Evolutionary conservation across 441 rosid genomes (phyloP).

Genomic region (Mallotus repandus): DNA sequence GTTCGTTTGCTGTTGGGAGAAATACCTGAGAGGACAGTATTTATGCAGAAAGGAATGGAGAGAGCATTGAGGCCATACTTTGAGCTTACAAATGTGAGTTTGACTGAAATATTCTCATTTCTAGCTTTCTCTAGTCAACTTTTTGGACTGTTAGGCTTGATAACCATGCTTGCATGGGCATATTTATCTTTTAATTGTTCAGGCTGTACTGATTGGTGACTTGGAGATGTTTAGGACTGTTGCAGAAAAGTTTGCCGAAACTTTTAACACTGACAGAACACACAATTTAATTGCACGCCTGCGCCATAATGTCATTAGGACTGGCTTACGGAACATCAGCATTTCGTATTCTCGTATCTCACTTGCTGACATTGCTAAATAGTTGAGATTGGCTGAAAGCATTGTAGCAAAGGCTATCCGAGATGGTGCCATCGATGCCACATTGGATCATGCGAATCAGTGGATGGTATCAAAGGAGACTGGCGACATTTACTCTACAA

Average conservation of each 20-base stretch:
- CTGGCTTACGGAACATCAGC: slow-evolving; percentile 71
- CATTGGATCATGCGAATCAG: slow-evolving; percentile 57
- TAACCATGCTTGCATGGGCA: not conserved
- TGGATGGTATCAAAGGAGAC: slow-evolving; percentile 79
- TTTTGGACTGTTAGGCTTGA: slow-evolving; percentile 2
- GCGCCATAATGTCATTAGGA: slow-evolving; percentile 76
- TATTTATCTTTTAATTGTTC: slow-evolving; percentile 18
- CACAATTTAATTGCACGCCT: slow-evolving; percentile 62
- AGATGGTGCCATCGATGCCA: slow-evolving; percentile 75
- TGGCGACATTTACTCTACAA: slow-evolving; percentile 75
- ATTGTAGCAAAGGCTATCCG: slow-evolving; percentile 69
- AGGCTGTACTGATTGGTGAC: slow-evolving; percentile 76
- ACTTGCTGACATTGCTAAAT: slow-evolving; percentile 64
- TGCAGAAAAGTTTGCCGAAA: slow-evolving; percentile 61
- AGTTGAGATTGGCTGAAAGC: slow-evolving; percentile 69
- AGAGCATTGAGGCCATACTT: slow-evolving; percentile 77
- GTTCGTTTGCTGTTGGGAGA: slow-evolving; percentile 68
- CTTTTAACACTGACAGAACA: slow-evolving; percentile 57
- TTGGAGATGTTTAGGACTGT: slow-evolving; percentile 66
- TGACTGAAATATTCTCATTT: not conserved
- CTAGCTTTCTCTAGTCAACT: no score
- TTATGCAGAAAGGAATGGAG: slow-evolving; percentile 78
- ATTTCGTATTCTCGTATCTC: slow-evolving; percentile 75
- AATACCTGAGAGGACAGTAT: slow-evolving; percentile 65
- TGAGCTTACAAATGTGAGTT: slow-evolving; percentile 76